Base-by-base conservation (phyloP, 176 grass and related monocot species). In the Themeda triandra region DNA sequence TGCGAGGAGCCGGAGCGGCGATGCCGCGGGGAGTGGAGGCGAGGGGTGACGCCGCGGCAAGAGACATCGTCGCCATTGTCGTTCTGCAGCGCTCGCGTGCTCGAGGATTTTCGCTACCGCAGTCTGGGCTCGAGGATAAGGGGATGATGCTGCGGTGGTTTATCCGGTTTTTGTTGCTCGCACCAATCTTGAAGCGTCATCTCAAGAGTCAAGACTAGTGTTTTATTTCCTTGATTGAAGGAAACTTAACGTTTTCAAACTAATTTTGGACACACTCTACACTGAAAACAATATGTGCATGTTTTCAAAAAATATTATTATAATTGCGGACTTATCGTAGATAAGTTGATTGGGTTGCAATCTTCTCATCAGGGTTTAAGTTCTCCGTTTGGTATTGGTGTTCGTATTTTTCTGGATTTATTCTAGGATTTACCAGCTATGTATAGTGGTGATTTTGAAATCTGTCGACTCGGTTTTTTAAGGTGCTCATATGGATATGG, bases 31-130 rank as follows among this genome's bases (percentile, higher is more conserved):
- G 63, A 33, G 19, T 86, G 79, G 89, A 86, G 63, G 86, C 32
- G 63, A 86, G 86, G 33, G 86, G 83, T 41, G 86, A 89, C 24
- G 80, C 87, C 31, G 87, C 80, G 29, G 83, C 80, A 68, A 91
- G 79, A 42, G 86, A 81, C 76, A 86, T 70, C 66, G 82, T 91
- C 75, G 80, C 80, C 80, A 82, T 91, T 54, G 88, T 25, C 71
- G 63, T 51, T 56, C 76, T 45, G 28, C 83, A 40, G 23, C 23
- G 68, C 60, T 83, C 67, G 79, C 75, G 74, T n/a, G n/a, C n/a
- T n/a, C n/a, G n/a, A n/a, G n/a, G n/a, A n/a, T 63, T 67, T 78
- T 54, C n/a, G 71, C 70, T 81, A 6, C 18, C 37, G 58, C 46
- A 1, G 75, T 79, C 79, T 58, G 79, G 60, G 36, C 44, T 73